Base-by-base conservation (phyloP, 371 early-diverging fungal species). In the Mucor piriformis region DNA sequence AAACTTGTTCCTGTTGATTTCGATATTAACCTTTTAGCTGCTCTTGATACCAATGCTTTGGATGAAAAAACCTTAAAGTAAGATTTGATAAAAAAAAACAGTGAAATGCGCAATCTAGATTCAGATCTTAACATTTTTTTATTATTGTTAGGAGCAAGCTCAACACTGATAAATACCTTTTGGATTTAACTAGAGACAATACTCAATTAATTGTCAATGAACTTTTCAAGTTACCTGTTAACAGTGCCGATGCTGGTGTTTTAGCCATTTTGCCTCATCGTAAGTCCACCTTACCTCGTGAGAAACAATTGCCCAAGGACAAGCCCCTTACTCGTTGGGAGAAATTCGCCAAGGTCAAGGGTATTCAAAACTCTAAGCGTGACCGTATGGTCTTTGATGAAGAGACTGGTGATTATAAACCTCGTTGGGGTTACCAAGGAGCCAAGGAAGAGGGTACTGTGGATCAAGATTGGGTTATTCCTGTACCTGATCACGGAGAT, bases 271-370 rank as follows among this genome's bases (percentile, higher is more conserved):
- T 98, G n/a, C 96, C 96, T 12, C 74, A 70, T 12, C 83, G 86
- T 18, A 81, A 69, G 7, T 83, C 87, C 0, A 54, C 66, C 2
- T 57, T 97, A 12, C 97, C 98, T 24, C 88, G 98, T 64, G 95
- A 94, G 55, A 96, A 97, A 76, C 94, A 92, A 20, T 81, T 94
- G 35, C 95, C 97, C 52, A 92, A 91, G 76, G 89, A 85, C 37
- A 92, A 91, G 70, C 86, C 92, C 27, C 72, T 86, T 77, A 99
- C 99, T 6, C 89, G 94, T 66, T 99, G 99, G 99, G 99, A 99
- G 81, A 92, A 92, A 84, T 99, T 99, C 80, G 99, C 99, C 59
- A 91, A 94, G 74, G 83, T 84, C 63, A 99, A 99, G 83, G 98
- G 98, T 21, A 98, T 99, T 66, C 84, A 88, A 71, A 96, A 95